phyloP scores from a whole-genome alignment of 2,329 filamentous ascomycete genomes.

The Microdochium nivale region DNA sequence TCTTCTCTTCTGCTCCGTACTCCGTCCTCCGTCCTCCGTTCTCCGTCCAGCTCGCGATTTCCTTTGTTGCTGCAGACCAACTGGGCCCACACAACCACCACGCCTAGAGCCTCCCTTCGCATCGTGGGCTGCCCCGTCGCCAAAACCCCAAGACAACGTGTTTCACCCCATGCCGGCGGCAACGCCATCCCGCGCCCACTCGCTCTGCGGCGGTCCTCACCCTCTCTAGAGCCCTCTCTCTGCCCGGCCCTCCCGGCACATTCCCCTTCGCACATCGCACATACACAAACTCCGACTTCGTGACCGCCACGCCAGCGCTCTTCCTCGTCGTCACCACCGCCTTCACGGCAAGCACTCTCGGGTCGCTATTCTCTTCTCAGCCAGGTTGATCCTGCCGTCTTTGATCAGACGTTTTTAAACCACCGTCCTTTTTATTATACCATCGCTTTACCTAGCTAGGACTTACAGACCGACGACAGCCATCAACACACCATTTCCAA shows the following conservation, averaged over 20 bases:
- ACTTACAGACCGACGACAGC: background rate
- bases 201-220: background rate
- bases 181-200: background rate
- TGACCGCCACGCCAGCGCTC: background rate
- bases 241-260: background rate
- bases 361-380: background rate
- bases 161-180: background rate
- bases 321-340: background rate
- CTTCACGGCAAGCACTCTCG: background rate
- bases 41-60: too few species aligned
- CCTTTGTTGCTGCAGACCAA: too few species aligned
- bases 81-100: too few species aligned
- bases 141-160: background rate
- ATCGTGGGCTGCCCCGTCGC: background rate
- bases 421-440: constrained; percentile 1
- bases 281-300: background rate
- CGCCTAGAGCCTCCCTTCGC: background rate
- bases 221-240: background rate
- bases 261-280: background rate
- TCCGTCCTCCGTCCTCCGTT: too few species aligned
- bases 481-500: background rate
- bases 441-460: background rate
- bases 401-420: constrained; percentile 5
- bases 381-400: constrained; percentile 2
- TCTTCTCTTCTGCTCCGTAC: too few species aligned